Evolutionary conservation across 495 filamentous ascomycete genomes (phyloP), one percentile per base, ranked within the genome.

Genomic region (Clohesyomyces aquaticus): DNA sequence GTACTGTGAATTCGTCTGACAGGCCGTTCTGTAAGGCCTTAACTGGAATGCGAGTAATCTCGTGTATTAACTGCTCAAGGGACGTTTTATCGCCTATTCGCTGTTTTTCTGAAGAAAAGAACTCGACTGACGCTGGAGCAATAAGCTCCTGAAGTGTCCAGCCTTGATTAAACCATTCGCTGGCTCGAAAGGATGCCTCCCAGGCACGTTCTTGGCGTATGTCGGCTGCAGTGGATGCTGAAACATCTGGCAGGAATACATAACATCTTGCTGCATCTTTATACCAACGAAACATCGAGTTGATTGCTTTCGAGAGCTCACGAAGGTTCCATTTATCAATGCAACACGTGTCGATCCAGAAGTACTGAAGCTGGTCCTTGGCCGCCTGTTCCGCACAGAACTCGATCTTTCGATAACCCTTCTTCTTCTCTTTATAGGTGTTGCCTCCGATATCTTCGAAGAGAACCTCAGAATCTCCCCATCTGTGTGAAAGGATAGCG

Each of bases 301-400:
- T 38, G 32, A 38, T 38, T 14, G 32, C 6, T 38, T 58, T 46
- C 21, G 59, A 63, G 25, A 55, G 59, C 52, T 63, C 59, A 23
- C 18, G 4, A 10, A 23, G 4, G 48, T 66, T 47, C 50, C 48
- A 52, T 47, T 55, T 66, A 41, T 66, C 50, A 27, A 66, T 66
- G 57, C 63, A 66, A 38, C 63, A 66, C 6, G 63, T 66, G 47
- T 66, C 55, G 29, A 59, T 52, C 61, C 61, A 65, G 60, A 63
- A 55, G 41, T 57, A 57, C 35, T 63, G 19, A 22, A 63, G 35
- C 22, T 52, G 11, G 19, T 64, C 61, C 46, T 51, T 23, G 18
- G 61, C 61, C n/a, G 61, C 61, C 21, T 25, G 61, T 51, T 58
- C 53, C 1, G 53, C 61, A 42, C 61, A 64, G 54, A 64, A 64